phyloP scores from a whole-genome alignment of 768 basidiomycete genomes.

The Calocybe cyanea region DNA sequence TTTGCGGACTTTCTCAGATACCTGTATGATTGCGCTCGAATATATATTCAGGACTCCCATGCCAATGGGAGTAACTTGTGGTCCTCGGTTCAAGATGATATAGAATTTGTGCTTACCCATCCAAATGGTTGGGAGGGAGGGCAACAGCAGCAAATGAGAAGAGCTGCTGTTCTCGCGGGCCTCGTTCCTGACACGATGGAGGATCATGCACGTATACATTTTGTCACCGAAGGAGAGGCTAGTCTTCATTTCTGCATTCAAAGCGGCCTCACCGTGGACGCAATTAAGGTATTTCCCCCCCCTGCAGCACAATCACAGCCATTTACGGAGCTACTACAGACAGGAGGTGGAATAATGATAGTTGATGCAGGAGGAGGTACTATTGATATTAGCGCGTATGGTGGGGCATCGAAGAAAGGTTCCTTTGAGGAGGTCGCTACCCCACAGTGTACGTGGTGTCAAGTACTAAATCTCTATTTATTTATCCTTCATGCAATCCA shows the following conservation, averaged over 20 bases:
- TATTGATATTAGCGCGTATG: conserved; percentile 56
- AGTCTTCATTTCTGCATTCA: conserved; percentile 48
- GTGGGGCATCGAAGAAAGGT: conserved; percentile 21
- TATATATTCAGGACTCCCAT: conserved; percentile 40
- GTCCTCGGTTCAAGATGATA: conserved; percentile 33
- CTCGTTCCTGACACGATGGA: conserved; percentile 34
- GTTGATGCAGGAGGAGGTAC: conserved; percentile 67
- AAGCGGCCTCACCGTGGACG: conserved; percentile 31
- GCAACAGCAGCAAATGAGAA: conserved; percentile 47
- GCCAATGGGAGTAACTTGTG: conserved; percentile 33
- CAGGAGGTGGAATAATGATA: conserved; percentile 43
- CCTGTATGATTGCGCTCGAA: conserved; percentile 33
- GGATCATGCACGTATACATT: conserved; percentile 37
- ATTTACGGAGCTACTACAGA: no score
- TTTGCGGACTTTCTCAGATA: conserved; percentile 47
- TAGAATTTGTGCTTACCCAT: conserved; percentile 48
- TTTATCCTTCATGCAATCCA: conserved; percentile 9
- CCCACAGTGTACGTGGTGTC: conserved; percentile 26
- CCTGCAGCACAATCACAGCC: no score
- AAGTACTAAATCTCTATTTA: no score
- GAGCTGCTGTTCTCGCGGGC: conserved; percentile 42
- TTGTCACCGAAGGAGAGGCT: conserved; percentile 56
- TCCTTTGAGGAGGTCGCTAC: conserved; percentile 32
- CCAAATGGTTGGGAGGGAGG: conserved; percentile 56
- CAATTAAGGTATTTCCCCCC: conserved; percentile 14